phyloP scores from a whole-genome alignment of 306 rosid species.

The Quercus variabilis region DNA sequence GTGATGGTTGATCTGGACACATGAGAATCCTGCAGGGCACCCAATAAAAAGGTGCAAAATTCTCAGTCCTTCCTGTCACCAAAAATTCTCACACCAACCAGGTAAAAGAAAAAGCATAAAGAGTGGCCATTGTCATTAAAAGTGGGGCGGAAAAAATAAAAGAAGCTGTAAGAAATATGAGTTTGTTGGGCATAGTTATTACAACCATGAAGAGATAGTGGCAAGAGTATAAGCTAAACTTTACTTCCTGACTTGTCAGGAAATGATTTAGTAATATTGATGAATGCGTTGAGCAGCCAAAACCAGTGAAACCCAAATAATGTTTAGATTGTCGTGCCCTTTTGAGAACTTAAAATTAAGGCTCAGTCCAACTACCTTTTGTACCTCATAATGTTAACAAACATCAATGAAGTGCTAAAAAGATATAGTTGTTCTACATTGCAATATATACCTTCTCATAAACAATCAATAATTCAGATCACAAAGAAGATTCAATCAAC shows the following conservation, averaged over 20 bases:
- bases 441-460: neutral
- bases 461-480: neutral
- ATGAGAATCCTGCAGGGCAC: neutral
- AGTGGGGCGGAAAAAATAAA: neutral
- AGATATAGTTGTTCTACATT: neutral
- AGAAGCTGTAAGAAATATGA: neutral
- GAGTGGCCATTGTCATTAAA: neutral
- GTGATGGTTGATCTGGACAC: neutral
- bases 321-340: neutral
- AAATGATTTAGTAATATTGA: neutral
- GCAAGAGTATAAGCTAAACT: neutral
- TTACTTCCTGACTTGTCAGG: neutral
- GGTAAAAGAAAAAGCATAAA: neutral
- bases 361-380: neutral
- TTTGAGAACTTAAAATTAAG: neutral
- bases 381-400: neutral
- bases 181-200: neutral
- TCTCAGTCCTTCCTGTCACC: neutral
- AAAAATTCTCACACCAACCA: neutral
- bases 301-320: neutral
- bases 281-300: neutral
- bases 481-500: neutral
- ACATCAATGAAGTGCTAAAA: neutral
- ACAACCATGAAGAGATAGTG: neutral
- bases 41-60: neutral